Evolutionary conservation across 352 stramenopile genomes (phyloP).

Genomic region (Phytophthora cryptogea): DNA sequence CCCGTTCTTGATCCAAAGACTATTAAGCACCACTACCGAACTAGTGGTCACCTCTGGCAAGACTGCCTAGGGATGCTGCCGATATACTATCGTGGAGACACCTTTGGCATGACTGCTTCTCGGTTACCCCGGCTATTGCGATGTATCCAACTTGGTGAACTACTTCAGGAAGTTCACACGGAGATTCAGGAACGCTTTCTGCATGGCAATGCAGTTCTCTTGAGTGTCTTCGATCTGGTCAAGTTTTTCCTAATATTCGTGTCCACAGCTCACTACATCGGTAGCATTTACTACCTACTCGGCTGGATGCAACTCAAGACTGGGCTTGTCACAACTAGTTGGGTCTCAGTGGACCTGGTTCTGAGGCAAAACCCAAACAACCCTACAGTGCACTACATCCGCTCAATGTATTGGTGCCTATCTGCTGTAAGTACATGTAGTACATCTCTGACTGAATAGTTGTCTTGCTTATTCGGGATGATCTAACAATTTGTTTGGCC

Average conservation of each 20-base stretch:
- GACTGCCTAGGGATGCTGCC: constrained; percentile 53
- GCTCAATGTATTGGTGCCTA: constrained; percentile 80
- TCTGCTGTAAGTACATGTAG: constrained; percentile 62
- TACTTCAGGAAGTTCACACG: constrained; percentile 48
- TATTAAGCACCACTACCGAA: constrained; percentile 40
- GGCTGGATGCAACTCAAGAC: constrained; percentile 45
- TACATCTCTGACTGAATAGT: neutral
- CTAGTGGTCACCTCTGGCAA: constrained; percentile 30
- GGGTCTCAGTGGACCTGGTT: constrained; percentile 62
- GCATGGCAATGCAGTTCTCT: constrained; percentile 40
- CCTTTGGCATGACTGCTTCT: constrained; percentile 41
- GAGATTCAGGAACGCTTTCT: constrained; percentile 62
- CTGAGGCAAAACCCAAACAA: constrained; percentile 56
- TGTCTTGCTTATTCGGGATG: neutral
- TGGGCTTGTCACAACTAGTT: constrained; percentile 43
- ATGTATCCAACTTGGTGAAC: constrained; percentile 41
- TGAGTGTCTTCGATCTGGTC: constrained; percentile 52
- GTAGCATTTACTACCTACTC: constrained; percentile 55
- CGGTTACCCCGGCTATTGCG: constrained; percentile 49
- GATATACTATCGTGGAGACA: constrained; percentile 40
- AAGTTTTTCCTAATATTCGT: constrained; percentile 69
- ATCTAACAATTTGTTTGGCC: constrained; percentile 6
- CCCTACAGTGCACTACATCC: constrained; percentile 65
- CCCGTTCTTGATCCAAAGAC: constrained; percentile 39
- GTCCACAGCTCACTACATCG: constrained; percentile 56